Conservation (phyloP, 768 basidiomycete genomes). For the Albatrellus ellisii region DNA sequence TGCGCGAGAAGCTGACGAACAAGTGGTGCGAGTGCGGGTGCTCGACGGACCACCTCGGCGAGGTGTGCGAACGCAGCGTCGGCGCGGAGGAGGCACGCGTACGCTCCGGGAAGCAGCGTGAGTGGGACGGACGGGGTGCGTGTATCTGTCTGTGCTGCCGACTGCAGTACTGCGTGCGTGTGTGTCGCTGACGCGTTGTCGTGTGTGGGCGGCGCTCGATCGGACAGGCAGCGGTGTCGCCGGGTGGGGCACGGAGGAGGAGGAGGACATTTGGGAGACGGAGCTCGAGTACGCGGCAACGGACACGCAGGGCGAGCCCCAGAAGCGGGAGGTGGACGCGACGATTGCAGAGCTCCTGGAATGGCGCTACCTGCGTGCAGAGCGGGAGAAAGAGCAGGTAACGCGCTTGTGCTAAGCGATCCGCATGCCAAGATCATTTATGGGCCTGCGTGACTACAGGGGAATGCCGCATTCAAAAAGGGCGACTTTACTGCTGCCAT, state of each 20-base stretch:
- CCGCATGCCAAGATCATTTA: conserved; percentile 1
- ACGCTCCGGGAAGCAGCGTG: conserved; percentile 51
- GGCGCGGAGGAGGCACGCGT: conserved; percentile 54
- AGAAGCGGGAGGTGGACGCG: conserved; percentile 45
- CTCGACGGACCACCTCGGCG: conserved; percentile 65
- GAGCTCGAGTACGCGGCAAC: conserved; percentile 50
- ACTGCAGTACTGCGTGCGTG: not conserved
- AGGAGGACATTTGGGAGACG: conserved; percentile 67
- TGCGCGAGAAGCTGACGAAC: conserved; percentile 56
- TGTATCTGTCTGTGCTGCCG: not conserved
- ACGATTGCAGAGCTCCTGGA: conserved; percentile 67
- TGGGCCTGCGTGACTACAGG: conserved; percentile 26
- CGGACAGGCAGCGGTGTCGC: conserved; percentile 39
- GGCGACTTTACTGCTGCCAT: conserved; percentile 46
- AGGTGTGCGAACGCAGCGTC: conserved; percentile 65
- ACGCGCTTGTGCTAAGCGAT: conserved; percentile 12
- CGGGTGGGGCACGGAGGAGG: conserved; percentile 65
- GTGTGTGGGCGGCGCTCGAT: not conserved
- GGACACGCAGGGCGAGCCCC: conserved; percentile 24
- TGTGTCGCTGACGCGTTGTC: not conserved
- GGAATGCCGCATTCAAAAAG: conserved; percentile 54
- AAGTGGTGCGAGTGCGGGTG: conserved; percentile 80
- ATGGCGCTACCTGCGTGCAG: conserved; percentile 56
- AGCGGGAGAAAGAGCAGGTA: conserved; percentile 60
- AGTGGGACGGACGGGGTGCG: conserved; percentile 63